Evolutionary conservation across 495 filamentous ascomycete species (phyloP), one percentile per base, ranked within the genome.

Genomic region (Thozetella sp.): DNA sequence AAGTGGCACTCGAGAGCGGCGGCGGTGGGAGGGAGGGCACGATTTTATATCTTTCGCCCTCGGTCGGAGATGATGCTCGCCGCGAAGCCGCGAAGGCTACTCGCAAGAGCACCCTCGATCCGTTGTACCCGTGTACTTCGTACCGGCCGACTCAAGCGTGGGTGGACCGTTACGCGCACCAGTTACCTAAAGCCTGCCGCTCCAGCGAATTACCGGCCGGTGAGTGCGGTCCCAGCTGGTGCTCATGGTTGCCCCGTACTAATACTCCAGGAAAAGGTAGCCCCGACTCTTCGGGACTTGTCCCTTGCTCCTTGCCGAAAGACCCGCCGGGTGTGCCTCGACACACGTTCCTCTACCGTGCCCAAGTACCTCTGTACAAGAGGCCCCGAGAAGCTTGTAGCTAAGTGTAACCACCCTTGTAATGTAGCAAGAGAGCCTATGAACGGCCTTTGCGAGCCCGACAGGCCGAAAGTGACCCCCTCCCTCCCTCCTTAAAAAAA

Each of bases 201-300:
- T 15, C 30, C 30, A 15, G 30, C 30, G 30, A 37, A 37, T 37
- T 37, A 37, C 30, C 6, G 15, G 30, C 30, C 15, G 30, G 11
- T 13, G 4, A n/a, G 43, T 4, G 43, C 43, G n/a, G 43, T 15
- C 43, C 43, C 12, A 20, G n/a, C 43, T n/a, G 43, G 43, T n/a
- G 43, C 43, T n/a, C 9, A 19, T 48, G 43, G 43, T 48, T 9
- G 43, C 43, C 43, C 43, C 43, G 43, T 48, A 48, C 43, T 19
- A n/a, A 48, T 48, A 48, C 43, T 48, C 43, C 10, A 48, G 43
- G 10, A 48, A 20, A 48, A 48, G n/a, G n/a, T 48, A 48, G n/a
- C 43, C 43, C 43, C 43, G 43, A 48, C 4, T 15, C 4, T 20
- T 48, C n/a, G 43, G 12, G 4, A 19, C 43, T 48, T 48, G 43